Base-by-base conservation (phyloP, 2,329 filamentous ascomycete species). In the Pezicula radicicola region DNA sequence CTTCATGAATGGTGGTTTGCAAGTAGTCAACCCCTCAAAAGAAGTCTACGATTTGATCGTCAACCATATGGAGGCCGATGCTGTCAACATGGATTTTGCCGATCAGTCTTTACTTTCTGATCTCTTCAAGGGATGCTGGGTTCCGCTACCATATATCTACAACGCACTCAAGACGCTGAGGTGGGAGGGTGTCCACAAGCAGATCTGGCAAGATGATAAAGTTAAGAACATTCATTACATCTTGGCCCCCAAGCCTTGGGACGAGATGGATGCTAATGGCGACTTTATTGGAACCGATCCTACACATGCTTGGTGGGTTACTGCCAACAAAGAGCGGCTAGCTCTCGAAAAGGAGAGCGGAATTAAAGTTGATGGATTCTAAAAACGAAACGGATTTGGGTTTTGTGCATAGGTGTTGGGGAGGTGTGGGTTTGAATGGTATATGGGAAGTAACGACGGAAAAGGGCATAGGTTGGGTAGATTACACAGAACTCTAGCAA, bases 181-280 rank as follows among this genome's bases (percentile, higher is more conserved):
- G 15, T 74, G 74, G 70, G 60, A 70, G 15, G 73, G 70, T 12
- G 79, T 83, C 28, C 82, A 85, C 60, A 66, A 68, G 27, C 62
- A 68, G 51, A 79, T 85, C 51, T 85, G 82, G 82, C 67, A 71
- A 10, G 81, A 85, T 58, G 76, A 76, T 16, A 63, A 69, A 39
- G 78, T 85, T 46, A 83, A 81, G 71, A 83, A 83, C 58, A 66
- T 85, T 6, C 82, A 85, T 62, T 84, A 81, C 55, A 83, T 85
- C 43, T 64, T 85, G 19, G 75, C 72, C 36, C 81, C 81, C 0
- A 85, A 85, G 68, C 82, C 82, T 2, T 85, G 82, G 82, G 73
- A 81, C 41, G 75, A 81, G 66, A 56, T 76, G 28, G 69, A 75
- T 41, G 69, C 60, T 2, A 59, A 69, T 13, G 77, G 77, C 2